Evolutionary conservation across 2,329 filamentous ascomycete genomes (phyloP).

Genomic region (Calonectria crousiana): DNA sequence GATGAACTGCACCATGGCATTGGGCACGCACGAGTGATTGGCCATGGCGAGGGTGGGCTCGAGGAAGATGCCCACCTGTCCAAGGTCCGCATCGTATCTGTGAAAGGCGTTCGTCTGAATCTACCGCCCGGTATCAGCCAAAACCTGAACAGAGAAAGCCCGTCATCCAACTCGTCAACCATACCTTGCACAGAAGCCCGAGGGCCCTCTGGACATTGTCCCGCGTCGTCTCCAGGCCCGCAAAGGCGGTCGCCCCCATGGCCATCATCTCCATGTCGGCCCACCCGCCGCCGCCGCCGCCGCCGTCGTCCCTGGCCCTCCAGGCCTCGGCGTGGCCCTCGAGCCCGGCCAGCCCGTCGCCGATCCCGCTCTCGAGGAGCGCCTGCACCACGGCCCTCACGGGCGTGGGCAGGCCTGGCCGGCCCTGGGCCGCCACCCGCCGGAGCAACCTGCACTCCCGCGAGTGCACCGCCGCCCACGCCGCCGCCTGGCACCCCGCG

Average conservation of each 20-base stretch:
- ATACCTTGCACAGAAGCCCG: slow-evolving; percentile 67
- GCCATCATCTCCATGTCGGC: slow-evolving; percentile 64
- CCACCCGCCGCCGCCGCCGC: slow-evolving; percentile 51
- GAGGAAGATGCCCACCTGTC: slow-evolving; percentile 67
- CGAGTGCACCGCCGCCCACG: slow-evolving; percentile 66
- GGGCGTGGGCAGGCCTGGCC: slow-evolving; percentile 62
- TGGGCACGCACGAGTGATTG: slow-evolving; percentile 74
- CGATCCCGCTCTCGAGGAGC: slow-evolving; percentile 55
- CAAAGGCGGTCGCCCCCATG: slow-evolving; percentile 55
- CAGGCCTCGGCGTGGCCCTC: slow-evolving; percentile 61
- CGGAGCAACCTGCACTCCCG: slow-evolving; percentile 65
- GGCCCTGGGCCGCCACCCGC: slow-evolving; percentile 42
- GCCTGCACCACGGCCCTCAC: slow-evolving; percentile 67
- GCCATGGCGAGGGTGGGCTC: slow-evolving; percentile 68
- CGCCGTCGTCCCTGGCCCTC: slow-evolving; percentile 29
- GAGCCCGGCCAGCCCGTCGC: slow-evolving; percentile 52
- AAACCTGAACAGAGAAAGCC: no score
- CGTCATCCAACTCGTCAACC: slow-evolving; percentile 23
- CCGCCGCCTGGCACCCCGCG: slow-evolving; percentile 63
- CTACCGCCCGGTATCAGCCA: no score
- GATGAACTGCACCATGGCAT: slow-evolving; percentile 68
- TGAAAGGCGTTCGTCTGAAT: slow-evolving; percentile 74
- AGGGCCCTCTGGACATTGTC: slow-evolving; percentile 55
- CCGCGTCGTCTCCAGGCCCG: slow-evolving; percentile 52
- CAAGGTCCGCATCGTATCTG: slow-evolving; percentile 64